A percentile compares a stretch with the other conserved stretches of the same genome.
Conservation (phyloP, 2,329 filamentous ascomycete genomes). For the Talaromyces sp. region DNA sequence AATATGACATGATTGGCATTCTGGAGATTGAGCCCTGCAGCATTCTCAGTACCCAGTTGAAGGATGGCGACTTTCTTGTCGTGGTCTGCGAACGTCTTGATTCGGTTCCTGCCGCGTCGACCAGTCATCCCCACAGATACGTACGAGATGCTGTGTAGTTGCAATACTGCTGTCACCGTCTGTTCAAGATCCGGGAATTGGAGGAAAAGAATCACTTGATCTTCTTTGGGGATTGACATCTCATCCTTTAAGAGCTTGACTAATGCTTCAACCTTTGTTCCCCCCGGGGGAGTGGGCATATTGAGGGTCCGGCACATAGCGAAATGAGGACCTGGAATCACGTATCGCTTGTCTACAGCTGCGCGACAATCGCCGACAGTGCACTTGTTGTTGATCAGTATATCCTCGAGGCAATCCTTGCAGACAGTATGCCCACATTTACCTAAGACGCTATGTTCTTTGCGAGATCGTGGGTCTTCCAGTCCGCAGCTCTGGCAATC, state of each 20-base stretch:
- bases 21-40: conserved; percentile 61
- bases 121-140: conserved; percentile 36
- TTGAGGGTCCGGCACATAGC: conserved; percentile 11
- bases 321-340: conserved; percentile 36
- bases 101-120: conserved; percentile 29
- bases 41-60: conserved; percentile 54
- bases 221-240: conserved; percentile 35
- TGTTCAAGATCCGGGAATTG: conserved; percentile 49
- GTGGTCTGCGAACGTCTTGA: conserved; percentile 40
- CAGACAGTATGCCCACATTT: conserved; percentile 55
- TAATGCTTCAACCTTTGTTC: conserved; percentile 50
- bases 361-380: conserved; percentile 40
- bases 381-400: conserved; percentile 35
- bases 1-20: conserved; percentile 65
- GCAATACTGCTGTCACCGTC: conserved; percentile 31
- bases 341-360: conserved; percentile 37
- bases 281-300: conserved; percentile 28
- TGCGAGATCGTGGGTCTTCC: conserved; percentile 22
- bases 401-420: conserved; percentile 33
- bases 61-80: conserved; percentile 54
- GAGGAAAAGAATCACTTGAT: conserved; percentile 57
- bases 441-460: conserved; percentile 41
- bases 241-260: conserved; percentile 42
- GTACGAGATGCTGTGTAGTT: conserved; percentile 29
- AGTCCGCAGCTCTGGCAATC: conserved; percentile 35